Percentiles rank a stretch among this genome's conserved stretches.
phyloP scores from a whole-genome alignment of 1,284 basidiomycete species.

The Pascua sp. region DNA sequence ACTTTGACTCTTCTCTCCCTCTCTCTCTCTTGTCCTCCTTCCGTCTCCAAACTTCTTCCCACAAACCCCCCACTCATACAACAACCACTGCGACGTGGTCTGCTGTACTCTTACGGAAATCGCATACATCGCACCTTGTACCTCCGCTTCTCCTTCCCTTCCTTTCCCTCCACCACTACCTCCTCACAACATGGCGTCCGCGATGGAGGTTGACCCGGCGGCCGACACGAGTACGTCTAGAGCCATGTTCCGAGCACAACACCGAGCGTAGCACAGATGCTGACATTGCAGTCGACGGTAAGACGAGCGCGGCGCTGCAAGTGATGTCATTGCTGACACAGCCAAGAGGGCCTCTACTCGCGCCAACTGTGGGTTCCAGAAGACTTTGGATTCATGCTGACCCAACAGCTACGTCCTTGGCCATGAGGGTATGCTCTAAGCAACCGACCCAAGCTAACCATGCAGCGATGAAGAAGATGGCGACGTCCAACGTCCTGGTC shows the following conservation, averaged over 20 bases:
- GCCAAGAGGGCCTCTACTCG: conserved; percentile 80
- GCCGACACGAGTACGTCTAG: conserved; percentile 40
- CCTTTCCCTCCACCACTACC: background rate
- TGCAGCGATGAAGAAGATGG: conserved; percentile 98
- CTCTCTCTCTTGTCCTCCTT: background rate
- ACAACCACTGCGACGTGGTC: no score
- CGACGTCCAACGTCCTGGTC: conserved; percentile 89
- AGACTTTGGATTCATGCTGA: conserved; percentile 18
- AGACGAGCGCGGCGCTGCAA: conserved; percentile 9
- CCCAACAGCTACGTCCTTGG: conserved; percentile 80
- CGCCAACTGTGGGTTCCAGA: conserved; percentile 76
- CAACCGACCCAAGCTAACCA: background rate
- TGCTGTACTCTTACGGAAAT: background rate
- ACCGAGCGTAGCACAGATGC: background rate
- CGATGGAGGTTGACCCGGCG: conserved; percentile 45
- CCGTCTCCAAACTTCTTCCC: no score
- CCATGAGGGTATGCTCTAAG: conserved; percentile 70
- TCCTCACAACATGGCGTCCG: conserved; percentile 34
- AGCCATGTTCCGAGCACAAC: no score
- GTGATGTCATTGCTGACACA: conserved; percentile 1
- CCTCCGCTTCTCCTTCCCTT: background rate
- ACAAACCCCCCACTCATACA: no score
- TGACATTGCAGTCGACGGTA: conserved; percentile 38
- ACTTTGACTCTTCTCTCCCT: background rate
- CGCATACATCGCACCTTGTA: background rate